Base-by-base conservation (phyloP, 768 basidiomycete genomes). In the Auriscalpium vulgare region DNA sequence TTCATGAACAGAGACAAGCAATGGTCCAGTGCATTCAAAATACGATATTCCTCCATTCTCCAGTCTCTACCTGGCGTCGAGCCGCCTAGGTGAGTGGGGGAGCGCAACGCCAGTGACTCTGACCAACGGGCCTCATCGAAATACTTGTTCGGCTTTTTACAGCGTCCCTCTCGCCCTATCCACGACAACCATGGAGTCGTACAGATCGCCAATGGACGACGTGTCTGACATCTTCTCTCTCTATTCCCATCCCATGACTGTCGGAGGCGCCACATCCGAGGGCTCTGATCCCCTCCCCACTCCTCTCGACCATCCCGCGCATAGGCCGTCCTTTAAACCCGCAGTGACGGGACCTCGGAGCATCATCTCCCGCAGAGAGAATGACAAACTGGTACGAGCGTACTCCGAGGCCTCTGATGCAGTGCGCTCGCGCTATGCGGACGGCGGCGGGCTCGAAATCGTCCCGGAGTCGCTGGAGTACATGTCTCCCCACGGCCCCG, bases 151-250 rank as follows among this genome's bases (percentile, higher is more conserved):
- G 29, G 29, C 7, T 7, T 29, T 29, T 29, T 7, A 29, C 29
- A 29, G 29, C 7, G 29, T 29, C 21, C 7, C 29, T 29, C 29
- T 7, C 5, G 7, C 4, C 29, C 29, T 29, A 29, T 29, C 29
- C 29, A 29, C 7, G 29, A 29, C 47, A 6, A 43, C 43, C 43
- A 53, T 53, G 52, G 23, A 38, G n/a, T 53, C 37, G 10, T 53
- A 34, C 36, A 4, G 10, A 13, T 46, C 52, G n/a, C 35, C 52
- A 9, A 47, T 51, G 61, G 61, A 62, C 44, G 51, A 62, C 51
- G 51, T 46, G 29, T 59, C 60, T 23, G 60, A 61, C 38, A 62
- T 62, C 13, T 54, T 59, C 38, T 62, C 61, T 23, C 21, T 60
- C 29, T 62, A 62, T 10, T 62, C 61, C 23, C 40, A 38, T 35